These are phyloP conservation scores for Heimioporus sp. DNA, from an alignment of 768 basidiomycete genomes.

Conservation along the genomic window DNA sequence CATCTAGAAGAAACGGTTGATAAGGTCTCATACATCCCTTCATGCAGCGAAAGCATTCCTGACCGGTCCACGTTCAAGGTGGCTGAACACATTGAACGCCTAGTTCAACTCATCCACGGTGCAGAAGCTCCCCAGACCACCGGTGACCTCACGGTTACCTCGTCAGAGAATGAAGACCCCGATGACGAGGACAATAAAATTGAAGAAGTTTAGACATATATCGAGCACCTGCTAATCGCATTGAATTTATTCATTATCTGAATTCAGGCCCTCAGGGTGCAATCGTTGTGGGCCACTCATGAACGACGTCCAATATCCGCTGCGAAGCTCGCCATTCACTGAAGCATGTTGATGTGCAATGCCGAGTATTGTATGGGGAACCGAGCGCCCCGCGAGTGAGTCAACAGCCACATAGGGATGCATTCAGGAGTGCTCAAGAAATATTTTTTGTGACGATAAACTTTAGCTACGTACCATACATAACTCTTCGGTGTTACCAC, in stretches of 20 bases:
- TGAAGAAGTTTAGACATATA: slow-evolving; percentile 60
- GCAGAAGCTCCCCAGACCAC: slow-evolving; percentile 58
- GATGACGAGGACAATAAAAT: slow-evolving; percentile 74
- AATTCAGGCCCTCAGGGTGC: background rate
- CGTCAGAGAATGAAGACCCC: slow-evolving; percentile 23
- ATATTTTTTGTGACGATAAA: slow-evolving; percentile 16
- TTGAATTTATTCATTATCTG: slow-evolving; percentile 1
- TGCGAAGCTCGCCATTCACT: background rate
- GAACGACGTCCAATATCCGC: background rate
- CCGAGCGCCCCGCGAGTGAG: slow-evolving; percentile 18
- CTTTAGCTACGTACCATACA: slow-evolving; percentile 23
- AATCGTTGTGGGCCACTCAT: background rate
- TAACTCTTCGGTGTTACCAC: slow-evolving; percentile 6
- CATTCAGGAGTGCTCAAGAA: slow-evolving; percentile 19
- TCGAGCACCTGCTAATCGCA: slow-evolving; percentile 14
- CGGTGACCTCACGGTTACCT: slow-evolving; percentile 26
- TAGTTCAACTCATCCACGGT: slow-evolving; percentile 84
- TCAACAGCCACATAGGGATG: slow-evolving; percentile 14
- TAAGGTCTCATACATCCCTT: slow-evolving; percentile 45
- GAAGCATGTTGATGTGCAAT: background rate
- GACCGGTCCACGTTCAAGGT: slow-evolving; percentile 45
- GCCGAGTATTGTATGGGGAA: slow-evolving; percentile 1
- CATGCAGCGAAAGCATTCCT: background rate
- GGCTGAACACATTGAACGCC: slow-evolving; percentile 80
- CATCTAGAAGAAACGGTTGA: slow-evolving; percentile 82